Conservation (phyloP, 768 basidiomycete species). For the Kwoniella sp. region DNA sequence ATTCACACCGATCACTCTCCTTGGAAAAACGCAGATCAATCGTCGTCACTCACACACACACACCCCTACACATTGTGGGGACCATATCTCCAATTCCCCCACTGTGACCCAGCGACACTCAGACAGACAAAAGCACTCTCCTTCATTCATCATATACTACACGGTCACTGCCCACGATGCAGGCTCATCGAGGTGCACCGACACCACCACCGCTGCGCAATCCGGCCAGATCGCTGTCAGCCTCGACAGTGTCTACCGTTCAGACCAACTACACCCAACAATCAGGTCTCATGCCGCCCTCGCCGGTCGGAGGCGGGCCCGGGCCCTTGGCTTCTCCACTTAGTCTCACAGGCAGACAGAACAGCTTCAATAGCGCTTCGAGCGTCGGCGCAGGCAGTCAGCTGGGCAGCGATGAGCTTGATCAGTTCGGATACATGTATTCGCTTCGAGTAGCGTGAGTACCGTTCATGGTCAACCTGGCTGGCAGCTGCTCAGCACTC, state of each 20-base stretch:
- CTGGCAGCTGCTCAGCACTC: too few species aligned
- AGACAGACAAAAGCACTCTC: not conserved
- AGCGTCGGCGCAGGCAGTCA: not conserved
- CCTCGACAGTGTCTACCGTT: conserved; percentile 19
- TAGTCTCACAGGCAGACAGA: conserved; percentile 13
- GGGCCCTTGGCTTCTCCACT: conserved; percentile 17
- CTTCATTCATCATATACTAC: not conserved
- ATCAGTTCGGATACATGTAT: conserved; percentile 45
- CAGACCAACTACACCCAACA: conserved; percentile 19
- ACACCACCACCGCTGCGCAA: conserved; percentile 23
- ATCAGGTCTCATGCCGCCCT: conserved; percentile 22
- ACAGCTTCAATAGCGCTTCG: conserved; percentile 2
- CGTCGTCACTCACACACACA: conserved; percentile 1
- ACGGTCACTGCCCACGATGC: conserved; percentile 16
- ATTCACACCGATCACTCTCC: not conserved
- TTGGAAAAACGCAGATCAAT: not conserved
- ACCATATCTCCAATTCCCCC: too few species aligned
- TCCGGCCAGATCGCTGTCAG: conserved; percentile 14
- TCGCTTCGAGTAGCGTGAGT: conserved; percentile 52
- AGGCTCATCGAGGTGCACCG: conserved; percentile 17
- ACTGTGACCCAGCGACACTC: too few species aligned
- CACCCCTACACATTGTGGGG: not conserved
- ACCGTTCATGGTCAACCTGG: not conserved
- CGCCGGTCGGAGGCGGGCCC: conserved; percentile 12
- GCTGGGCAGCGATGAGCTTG: conserved; percentile 32